phyloP scores from a whole-genome alignment of 2,329 filamentous ascomycete genomes.

The Pestalotiopsis sp. region DNA sequence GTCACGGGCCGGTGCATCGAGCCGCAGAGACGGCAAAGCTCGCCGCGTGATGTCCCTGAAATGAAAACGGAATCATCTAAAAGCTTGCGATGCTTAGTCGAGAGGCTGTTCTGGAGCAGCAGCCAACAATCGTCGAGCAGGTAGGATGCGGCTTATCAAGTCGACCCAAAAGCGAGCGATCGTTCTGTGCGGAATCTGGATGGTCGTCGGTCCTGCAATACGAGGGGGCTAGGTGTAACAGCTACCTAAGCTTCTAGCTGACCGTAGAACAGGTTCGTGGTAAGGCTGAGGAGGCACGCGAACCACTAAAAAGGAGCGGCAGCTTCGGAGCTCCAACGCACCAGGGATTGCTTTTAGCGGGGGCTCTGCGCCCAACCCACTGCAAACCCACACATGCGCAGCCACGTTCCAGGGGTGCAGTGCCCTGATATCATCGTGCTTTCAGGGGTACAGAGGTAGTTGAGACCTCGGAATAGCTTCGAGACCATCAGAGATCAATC shows the following conservation, averaged over 20 bases:
- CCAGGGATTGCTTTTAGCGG: not conserved
- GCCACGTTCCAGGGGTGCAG: not conserved
- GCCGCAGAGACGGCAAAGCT: slow-evolving; percentile 20
- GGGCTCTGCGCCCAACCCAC: not conserved
- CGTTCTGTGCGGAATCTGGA: not conserved
- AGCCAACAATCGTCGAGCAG: not conserved
- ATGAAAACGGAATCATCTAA: slow-evolving; percentile 7
- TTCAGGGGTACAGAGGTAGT: not conserved
- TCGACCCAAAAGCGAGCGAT: not conserved
- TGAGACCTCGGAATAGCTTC: not conserved
- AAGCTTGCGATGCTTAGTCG: not conserved
- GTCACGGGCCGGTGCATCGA: slow-evolving; percentile 31
- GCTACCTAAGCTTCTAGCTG: not conserved
- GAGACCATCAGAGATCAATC: not conserved
- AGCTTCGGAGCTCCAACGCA: not conserved
- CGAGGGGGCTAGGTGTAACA: not conserved
- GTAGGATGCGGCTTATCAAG: not conserved
- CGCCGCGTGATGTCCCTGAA: slow-evolving; percentile 15
- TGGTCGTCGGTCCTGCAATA: not conserved
- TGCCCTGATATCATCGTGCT: slow-evolving; percentile 1
- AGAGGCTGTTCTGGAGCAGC: not conserved
- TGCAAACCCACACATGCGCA: not conserved
- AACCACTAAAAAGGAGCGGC: not conserved
- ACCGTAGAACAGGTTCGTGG: no score
- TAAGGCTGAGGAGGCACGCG: not conserved